These are phyloP conservation scores for Silene uniflora DNA, from an alignment of 148 eudicot genomes.

Conservation along the genomic window DNA sequence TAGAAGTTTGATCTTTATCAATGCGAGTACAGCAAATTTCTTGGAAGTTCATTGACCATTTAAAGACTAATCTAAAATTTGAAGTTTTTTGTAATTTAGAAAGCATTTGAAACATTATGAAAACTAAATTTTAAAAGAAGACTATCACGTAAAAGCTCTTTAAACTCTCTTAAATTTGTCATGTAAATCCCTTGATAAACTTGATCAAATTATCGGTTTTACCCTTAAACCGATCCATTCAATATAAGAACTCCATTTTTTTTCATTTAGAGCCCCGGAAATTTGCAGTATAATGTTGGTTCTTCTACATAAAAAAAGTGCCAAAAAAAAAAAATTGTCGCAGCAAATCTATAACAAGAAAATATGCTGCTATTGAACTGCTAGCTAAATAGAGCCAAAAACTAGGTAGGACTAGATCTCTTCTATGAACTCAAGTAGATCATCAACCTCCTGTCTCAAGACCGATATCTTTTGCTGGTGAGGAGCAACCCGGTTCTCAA, in stretches of 20 bases:
- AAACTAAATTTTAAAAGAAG: no score
- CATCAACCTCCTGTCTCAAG: conserved; percentile 85
- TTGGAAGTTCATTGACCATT: no score
- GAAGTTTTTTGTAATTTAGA: no score
- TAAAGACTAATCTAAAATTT: no score
- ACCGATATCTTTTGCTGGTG: conserved; percentile 70
- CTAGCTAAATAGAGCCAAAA: background rate
- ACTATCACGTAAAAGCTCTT: no score
- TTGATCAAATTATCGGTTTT: background rate
- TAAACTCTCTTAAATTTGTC: background rate
- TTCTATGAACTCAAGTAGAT: conserved; percentile 72
- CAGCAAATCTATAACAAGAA: background rate
- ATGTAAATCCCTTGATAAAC: background rate
- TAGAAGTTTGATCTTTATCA: no score
- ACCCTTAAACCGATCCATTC: background rate
- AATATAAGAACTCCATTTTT: background rate
- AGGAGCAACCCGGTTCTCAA: conserved; percentile 71
- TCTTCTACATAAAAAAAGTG: background rate
- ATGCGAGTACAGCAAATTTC: no score
- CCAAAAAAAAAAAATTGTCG: conserved; percentile 12
- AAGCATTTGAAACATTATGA: no score
- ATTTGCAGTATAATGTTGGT: conserved; percentile 15
- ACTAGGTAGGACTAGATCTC: conserved; percentile 40
- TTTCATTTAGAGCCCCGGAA: background rate
- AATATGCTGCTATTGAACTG: background rate